Percentiles rank a stretch among this genome's conserved stretches.
These are phyloP conservation scores for Westerdykella aurantiaca DNA, from an alignment of 2,329 filamentous ascomycete species.

Conservation along the genomic window DNA sequence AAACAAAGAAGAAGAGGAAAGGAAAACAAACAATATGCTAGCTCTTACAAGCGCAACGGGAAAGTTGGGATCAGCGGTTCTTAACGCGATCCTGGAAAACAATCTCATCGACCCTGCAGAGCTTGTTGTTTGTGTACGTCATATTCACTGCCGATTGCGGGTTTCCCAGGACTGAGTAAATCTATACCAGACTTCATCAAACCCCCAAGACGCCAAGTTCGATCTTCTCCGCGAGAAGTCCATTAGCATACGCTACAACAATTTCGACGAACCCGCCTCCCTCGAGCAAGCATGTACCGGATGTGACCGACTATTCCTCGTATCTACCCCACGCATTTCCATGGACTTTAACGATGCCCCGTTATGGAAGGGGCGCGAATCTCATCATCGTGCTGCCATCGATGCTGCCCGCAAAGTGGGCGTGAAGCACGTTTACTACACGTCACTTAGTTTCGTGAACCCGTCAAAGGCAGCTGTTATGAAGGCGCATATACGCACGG, in stretches of 20 bases:
- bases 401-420: constrained; percentile 39
- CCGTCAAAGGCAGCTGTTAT: constrained; percentile 41
- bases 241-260: constrained; percentile 34
- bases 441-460: constrained; percentile 40
- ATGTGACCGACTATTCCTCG: constrained; percentile 41
- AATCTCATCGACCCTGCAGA: constrained; percentile 34
- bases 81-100: constrained; percentile 39
- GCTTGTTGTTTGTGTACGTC: constrained; percentile 35
- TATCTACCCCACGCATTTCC: constrained; percentile 40
- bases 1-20: too few species aligned
- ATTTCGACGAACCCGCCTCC: constrained; percentile 35
- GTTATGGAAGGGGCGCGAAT: constrained; percentile 39
- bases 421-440: constrained; percentile 45
- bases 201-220: constrained; percentile 17
- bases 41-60: constrained; percentile 43
- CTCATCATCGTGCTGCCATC: constrained; percentile 41
- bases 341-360: constrained; percentile 43
- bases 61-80: constrained; percentile 42
- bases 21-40: constrained; percentile 15
- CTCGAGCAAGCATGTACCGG: constrained; percentile 34
- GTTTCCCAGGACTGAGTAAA: neutral
- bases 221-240: constrained; percentile 23
- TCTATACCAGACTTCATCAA: constrained; percentile 16
- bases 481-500: constrained; percentile 44
- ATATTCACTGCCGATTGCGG: constrained; percentile 2